Evolutionary conservation across 148 eudicot species (phyloP), one percentile per base, ranked within the genome.

Genomic region (Spergularia bocconei): DNA sequence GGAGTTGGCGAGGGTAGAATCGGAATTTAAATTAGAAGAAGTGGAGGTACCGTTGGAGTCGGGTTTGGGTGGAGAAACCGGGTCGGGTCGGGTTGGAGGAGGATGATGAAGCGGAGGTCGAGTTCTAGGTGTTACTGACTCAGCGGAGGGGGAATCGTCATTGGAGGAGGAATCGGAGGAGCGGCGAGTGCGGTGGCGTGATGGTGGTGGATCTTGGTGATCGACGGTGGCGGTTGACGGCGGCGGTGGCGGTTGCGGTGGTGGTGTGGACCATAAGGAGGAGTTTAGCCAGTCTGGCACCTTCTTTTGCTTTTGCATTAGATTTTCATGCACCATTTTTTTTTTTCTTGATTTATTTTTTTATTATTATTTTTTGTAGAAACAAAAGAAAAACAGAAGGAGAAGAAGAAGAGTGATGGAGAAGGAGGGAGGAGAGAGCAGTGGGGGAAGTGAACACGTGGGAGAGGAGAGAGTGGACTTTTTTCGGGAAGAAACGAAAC

Each of bases 271-370:
- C 98, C 97, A 92, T 38, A 96, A 79, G 53, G 99, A 86, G 79
- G 89, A 89, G 85, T 96, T 96, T 72, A 96, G 83, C 99, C 99
- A 96, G 70, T 96, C 98, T 39, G 99, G 99, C 20, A 92, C 69
- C 51, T 71, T 80, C 75, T 79, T 79, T 16, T 38, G 61, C 25
- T 58, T 53, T 2, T 60, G 61, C 17, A 39, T 89, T 36, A 62
- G 72, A 44, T 86, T 84, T 71, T 71, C 64, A 13, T 87, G 90
- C 77, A 74, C 83, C 92, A 87, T 88, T 64, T 73, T 79, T 77
- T 79, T 77, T 50, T 66, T 61, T 76, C 36, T 71, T 19, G 72
- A 38, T 39, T 12, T 38, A 6, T 1, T 52, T 50, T 20, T 10
- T 54, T n/a, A n/a, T 48, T 47, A 50, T 13, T 9, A 48, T 21